These are phyloP conservation scores for Taphrina populina DNA, from an alignment of 1,139 yeast species.

Conservation along the genomic window DNA sequence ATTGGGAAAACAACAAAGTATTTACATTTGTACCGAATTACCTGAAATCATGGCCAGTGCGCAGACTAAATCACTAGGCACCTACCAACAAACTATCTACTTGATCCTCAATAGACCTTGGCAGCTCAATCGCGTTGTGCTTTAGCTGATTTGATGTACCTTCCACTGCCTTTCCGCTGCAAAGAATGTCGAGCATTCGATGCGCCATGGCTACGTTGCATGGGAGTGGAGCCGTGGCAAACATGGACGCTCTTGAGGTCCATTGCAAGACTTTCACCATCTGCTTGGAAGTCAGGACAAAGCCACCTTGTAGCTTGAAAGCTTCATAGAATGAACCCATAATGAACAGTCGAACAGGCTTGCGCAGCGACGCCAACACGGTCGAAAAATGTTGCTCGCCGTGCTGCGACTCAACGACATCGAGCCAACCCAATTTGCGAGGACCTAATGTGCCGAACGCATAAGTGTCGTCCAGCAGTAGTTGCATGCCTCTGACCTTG, in stretches of 20 bases:
- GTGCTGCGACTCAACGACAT: constrained; percentile 1
- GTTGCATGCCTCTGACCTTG: constrained; percentile 13
- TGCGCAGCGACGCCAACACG: neutral
- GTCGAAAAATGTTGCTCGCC: constrained; percentile 2
- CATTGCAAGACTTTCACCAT: constrained; percentile 24
- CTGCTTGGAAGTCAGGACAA: constrained; percentile 22
- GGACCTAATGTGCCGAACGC: constrained; percentile 14
- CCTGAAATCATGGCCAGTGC: too few relatives aligned
- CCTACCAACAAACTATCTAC: too few relatives aligned
- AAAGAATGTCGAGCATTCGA: constrained; percentile 5
- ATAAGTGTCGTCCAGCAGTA: constrained; percentile 20
- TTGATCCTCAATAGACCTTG: too few relatives aligned
- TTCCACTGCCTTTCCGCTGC: neutral
- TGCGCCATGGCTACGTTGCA: constrained; percentile 30
- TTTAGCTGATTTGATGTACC: too few relatives aligned
- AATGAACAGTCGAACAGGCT: constrained; percentile 11
- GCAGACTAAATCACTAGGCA: too few relatives aligned
- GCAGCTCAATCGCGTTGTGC: too few relatives aligned
- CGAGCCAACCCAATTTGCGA: constrained; percentile 10
- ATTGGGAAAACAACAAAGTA: too few relatives aligned
- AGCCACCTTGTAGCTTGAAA: constrained; percentile 28
- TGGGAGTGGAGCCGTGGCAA: constrained; percentile 28
- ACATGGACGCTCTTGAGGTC: constrained; percentile 31
- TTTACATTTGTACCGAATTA: too few relatives aligned
- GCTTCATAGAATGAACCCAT: constrained; percentile 29